phyloP scores from a whole-genome alignment of 106 monocot genomes.

The Allium sativum region DNA sequence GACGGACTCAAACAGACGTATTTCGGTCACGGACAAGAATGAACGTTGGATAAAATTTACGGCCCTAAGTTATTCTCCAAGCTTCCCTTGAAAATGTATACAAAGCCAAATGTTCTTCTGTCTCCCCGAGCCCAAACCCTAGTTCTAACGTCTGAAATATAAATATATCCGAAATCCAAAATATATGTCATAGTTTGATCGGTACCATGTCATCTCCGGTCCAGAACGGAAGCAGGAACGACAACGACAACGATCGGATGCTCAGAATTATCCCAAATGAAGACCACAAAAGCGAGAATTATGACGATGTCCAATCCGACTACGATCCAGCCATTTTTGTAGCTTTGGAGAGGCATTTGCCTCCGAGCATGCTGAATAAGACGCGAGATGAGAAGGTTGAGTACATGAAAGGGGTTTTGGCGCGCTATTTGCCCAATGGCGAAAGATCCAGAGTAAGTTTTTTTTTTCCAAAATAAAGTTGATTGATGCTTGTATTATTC shows the following conservation, averaged over 20 bases:
- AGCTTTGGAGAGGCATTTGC: constrained; percentile 84
- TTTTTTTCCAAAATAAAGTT: background rate
- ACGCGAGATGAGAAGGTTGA: constrained; percentile 57
- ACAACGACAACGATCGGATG: constrained; percentile 49
- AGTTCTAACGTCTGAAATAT: background rate
- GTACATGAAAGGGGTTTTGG: constrained; percentile 81
- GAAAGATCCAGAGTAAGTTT: constrained; percentile 61
- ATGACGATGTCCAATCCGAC: constrained; percentile 68
- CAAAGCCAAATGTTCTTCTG: background rate
- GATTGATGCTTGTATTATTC: background rate
- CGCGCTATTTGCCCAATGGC: constrained; percentile 66
- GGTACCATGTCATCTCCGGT: background rate
- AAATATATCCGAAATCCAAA: too few relatives aligned
- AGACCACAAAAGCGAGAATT: constrained; percentile 76
- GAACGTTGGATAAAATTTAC: too few relatives aligned
- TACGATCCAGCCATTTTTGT: constrained; percentile 68
- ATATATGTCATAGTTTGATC: background rate
- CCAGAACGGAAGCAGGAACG: background rate
- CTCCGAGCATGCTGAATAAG: constrained; percentile 68
- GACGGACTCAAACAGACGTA: too few relatives aligned
- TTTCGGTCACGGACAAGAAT: too few relatives aligned
- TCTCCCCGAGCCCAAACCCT: background rate
- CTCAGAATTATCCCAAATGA: constrained; percentile 75
- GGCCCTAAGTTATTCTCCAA: too few relatives aligned
- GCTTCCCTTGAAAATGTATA: too few relatives aligned